These are phyloP conservation scores for Aureobasidium melanogenum DNA, from an alignment of 2,329 filamentous ascomycete species.

Conservation along the genomic window DNA sequence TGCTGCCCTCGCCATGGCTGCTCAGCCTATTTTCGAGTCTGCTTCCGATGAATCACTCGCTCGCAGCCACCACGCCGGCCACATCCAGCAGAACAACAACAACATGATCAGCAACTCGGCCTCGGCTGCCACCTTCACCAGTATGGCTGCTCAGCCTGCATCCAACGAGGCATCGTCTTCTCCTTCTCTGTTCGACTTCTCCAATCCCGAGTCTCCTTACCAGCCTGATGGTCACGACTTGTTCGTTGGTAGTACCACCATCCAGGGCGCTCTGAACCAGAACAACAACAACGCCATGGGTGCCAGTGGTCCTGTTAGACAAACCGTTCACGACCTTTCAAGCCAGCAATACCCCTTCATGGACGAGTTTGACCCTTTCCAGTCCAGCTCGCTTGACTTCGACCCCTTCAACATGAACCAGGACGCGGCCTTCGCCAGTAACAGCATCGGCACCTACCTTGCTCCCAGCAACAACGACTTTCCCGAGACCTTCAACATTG, in stretches of 20 bases:
- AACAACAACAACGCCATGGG: slow-evolving; percentile 7
- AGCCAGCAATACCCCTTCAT: slow-evolving; percentile 14
- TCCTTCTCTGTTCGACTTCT: neutral
- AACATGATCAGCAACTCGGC: neutral
- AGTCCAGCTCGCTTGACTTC: slow-evolving; percentile 16
- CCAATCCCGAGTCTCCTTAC: neutral
- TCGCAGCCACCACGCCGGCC: neutral
- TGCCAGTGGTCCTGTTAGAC: slow-evolving; percentile 2
- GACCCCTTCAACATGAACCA: slow-evolving; percentile 14
- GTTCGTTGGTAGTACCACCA: neutral
- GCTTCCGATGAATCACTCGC: neutral
- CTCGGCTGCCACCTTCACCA: neutral
- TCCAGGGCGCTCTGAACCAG: neutral
- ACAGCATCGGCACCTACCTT: slow-evolving; percentile 7
- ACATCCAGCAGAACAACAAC: neutral
- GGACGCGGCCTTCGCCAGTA: slow-evolving; percentile 5
- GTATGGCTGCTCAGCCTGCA: neutral
- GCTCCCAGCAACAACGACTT: slow-evolving; percentile 12
- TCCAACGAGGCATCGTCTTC: neutral
- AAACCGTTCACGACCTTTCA: slow-evolving; percentile 6
- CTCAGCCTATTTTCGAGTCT: neutral
- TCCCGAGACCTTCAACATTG: slow-evolving; percentile 13
- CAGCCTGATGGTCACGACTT: neutral
- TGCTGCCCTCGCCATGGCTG: slow-evolving; percentile 18
- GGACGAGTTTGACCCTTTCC: slow-evolving; percentile 17